These are phyloP conservation scores for Aegilops tauschii DNA, from an alignment of 176 grass and related monocot genomes.

Conservation along the genomic window DNA sequence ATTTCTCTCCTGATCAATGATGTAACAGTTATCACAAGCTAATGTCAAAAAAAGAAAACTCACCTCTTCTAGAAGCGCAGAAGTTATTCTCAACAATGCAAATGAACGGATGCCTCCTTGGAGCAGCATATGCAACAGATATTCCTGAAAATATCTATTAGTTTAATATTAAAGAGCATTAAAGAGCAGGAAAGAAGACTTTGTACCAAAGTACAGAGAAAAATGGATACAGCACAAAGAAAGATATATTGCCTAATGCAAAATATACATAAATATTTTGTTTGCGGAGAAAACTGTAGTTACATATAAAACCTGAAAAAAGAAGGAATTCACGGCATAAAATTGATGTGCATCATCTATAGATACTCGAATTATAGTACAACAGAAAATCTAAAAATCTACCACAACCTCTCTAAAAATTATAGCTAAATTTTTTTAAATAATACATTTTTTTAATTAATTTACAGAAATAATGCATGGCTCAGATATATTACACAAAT, in stretches of 20 bases:
- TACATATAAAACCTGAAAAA: neutral
- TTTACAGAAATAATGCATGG: too few relatives aligned
- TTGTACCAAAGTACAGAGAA: neutral
- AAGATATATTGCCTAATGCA: neutral
- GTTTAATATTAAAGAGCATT: constrained; percentile 9
- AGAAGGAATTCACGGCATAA: neutral
- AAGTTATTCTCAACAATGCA: constrained; percentile 86
- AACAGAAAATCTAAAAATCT: neutral
- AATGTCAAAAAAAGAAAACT: neutral
- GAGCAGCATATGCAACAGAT: constrained; percentile 83
- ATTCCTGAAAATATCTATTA: constrained; percentile 52
- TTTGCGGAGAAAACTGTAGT: neutral
- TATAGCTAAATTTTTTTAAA: neutral
- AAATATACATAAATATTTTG: neutral
- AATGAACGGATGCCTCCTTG: constrained; percentile 83
- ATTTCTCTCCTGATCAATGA: neutral
- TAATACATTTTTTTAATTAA: too few relatives aligned
- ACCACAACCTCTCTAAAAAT: neutral
- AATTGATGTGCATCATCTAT: neutral
- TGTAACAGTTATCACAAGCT: neutral
- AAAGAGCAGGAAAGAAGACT: neutral
- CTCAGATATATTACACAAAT: too few relatives aligned
- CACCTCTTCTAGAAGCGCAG: constrained; percentile 96
- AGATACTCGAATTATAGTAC: neutral
- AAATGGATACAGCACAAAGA: neutral